Evolutionary conservation across 306 rosid species (phyloP).

Genomic region (Leucaena leucocephala): DNA sequence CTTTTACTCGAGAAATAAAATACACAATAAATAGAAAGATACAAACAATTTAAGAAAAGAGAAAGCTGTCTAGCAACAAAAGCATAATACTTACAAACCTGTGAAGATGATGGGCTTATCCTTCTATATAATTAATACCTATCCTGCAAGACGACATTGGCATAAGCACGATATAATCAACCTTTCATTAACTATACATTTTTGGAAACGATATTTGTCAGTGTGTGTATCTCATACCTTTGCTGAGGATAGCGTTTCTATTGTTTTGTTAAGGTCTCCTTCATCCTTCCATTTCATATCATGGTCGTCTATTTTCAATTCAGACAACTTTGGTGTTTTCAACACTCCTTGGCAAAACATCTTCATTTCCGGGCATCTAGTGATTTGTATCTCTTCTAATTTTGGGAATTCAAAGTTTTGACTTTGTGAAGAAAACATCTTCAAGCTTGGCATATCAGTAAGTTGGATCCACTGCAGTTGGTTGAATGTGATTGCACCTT

Average conservation of each 20-base stretch:
- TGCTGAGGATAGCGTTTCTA: background rate
- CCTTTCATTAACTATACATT: no score
- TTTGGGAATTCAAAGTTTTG: background rate
- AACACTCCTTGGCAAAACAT: background rate
- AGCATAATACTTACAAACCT: background rate
- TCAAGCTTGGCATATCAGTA: background rate
- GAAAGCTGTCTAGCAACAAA: background rate
- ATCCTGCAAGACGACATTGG: background rate
- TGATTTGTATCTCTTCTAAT: background rate
- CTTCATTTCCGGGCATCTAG: background rate
- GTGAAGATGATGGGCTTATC: background rate
- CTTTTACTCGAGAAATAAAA: no score
- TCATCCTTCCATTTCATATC: background rate
- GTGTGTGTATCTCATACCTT: background rate
- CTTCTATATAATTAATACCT: background rate
- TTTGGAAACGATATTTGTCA: background rate
- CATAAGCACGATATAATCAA: no score
- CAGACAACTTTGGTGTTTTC: background rate
- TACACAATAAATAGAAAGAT: no score
- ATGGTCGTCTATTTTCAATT: background rate
- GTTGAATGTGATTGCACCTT: background rate
- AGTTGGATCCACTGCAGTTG: background rate
- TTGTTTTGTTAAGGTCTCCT: no score
- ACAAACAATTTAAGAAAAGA: background rate
- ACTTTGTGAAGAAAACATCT: background rate